Evolutionary conservation across 1,284 basidiomycete species (phyloP).

Genomic region (Ceratobasidium sp.): DNA sequence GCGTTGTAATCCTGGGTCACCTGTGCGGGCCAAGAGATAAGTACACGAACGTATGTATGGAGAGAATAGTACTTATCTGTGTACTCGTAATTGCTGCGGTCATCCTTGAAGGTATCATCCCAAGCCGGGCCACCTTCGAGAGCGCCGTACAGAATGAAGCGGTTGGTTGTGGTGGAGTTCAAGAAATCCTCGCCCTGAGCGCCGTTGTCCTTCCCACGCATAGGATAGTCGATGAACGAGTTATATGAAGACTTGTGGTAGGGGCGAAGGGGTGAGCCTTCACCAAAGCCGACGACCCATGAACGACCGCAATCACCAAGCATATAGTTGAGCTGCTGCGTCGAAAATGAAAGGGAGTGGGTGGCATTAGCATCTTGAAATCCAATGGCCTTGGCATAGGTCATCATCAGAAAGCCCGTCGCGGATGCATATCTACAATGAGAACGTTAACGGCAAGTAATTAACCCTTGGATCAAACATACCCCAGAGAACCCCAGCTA

Average conservation of each 20-base stretch:
- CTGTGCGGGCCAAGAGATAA: constrained; percentile 37
- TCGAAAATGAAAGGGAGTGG: constrained; percentile 34
- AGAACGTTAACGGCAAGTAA: background rate
- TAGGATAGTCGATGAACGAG: constrained; percentile 42
- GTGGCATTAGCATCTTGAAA: constrained; percentile 23
- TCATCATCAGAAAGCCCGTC: constrained; percentile 42
- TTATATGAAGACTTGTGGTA: constrained; percentile 44
- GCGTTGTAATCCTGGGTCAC: constrained; percentile 44
- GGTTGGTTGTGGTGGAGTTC: constrained; percentile 41
- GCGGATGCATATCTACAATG: constrained; percentile 39
- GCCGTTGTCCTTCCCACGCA: constrained; percentile 42
- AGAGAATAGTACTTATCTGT: constrained; percentile 39
- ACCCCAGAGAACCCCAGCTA: constrained; percentile 42
- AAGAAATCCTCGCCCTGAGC: constrained; percentile 42
- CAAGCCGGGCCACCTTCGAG: constrained; percentile 42
- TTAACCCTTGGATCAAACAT: background rate
- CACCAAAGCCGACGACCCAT: constrained; percentile 44
- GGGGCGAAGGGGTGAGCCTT: constrained; percentile 41
- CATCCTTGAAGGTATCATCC: constrained; percentile 42
- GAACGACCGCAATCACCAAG: constrained; percentile 43
- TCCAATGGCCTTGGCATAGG: constrained; percentile 39
- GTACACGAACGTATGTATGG: background rate
- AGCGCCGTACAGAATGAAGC: constrained; percentile 43
- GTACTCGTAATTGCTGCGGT: constrained; percentile 41
- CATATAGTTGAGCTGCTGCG: constrained; percentile 43